Base-by-base conservation (phyloP, 257 asterid genomes). In the Rhazya stricta region DNA sequence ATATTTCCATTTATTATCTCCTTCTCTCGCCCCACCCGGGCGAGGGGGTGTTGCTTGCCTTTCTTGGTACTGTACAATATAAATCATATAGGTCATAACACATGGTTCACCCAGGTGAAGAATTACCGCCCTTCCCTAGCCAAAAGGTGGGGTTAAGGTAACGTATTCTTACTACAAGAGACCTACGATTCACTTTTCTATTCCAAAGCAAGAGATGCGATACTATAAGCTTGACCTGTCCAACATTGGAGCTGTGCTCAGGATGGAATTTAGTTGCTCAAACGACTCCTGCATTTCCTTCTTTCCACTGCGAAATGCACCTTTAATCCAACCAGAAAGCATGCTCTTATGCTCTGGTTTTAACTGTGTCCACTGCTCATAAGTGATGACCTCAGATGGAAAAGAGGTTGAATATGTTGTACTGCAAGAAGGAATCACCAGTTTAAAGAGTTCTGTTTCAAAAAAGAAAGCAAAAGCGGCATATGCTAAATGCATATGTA, bases 211-310 rank as follows among this genome's bases (percentile, higher is more conserved):
- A 66, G 37, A 66, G 50, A 36, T 36, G 18, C 71, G 23, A 37
- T 9, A 21, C 5, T 1, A 66, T 15, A 0, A 66, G n/a, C 50
- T 21, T 66, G 74, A 94, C 97, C 97, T 91, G 78, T 91, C 98
- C 86, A 85, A 94, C 83, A 80, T 85, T 68, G 99, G 99, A 82
- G 97, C 91, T 3, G 98, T 92, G 83, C 85, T 78, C 75, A 95
- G 95, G 79, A 86, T 86, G 61, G 81, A 78, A 76, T 83, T 86
- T 65, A 95, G 89, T 80, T 86, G 82, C 80, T 89, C 90, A 54
- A 88, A 78, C 1, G 92, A 85, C 27, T 84, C 92, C 73, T 88
- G 93, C 77, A 81, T 77, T 78, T 91, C 93, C 85, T 89, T 90
- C 82, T 95, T 92, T 77, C 91, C 94, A 74, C 86, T 84, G 43